A percentile compares a stretch with the other conserved stretches of the same genome.
phyloP scores from a whole-genome alignment of 495 filamentous ascomycete genomes.

The Xylaria grammica region DNA sequence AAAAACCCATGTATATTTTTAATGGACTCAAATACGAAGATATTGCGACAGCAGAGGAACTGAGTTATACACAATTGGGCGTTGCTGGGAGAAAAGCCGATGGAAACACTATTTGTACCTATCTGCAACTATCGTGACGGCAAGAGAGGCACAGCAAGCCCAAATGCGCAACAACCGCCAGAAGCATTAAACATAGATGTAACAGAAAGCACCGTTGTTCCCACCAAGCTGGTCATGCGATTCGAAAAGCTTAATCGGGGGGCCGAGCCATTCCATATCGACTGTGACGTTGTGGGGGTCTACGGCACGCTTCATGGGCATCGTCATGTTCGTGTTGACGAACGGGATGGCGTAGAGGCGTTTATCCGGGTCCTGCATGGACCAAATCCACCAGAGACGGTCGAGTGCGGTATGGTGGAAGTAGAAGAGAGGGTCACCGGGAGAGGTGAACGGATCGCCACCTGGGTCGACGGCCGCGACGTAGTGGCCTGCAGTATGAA shows the following conservation, averaged over 20 bases:
- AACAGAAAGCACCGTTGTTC: conserved; percentile 42
- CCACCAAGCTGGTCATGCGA: conserved; percentile 45
- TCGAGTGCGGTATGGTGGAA: conserved; percentile 64
- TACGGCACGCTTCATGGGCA: conserved; percentile 27
- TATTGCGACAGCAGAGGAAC: too few species aligned
- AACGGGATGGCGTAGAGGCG: conserved; percentile 34
- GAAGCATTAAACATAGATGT: conserved; percentile 40
- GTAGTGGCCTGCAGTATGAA: conserved; percentile 67
- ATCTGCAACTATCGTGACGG: background rate
- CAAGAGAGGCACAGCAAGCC: background rate
- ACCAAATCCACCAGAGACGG: conserved; percentile 64
- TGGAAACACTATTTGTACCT: background rate
- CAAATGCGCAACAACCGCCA: background rate
- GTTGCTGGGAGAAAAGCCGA: too few species aligned
- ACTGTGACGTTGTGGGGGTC: conserved; percentile 35
- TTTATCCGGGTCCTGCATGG: conserved; percentile 46
- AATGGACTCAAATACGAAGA: too few species aligned
- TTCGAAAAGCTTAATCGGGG: conserved; percentile 38
- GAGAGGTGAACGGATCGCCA: conserved; percentile 57
- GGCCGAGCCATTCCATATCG: conserved; percentile 43
- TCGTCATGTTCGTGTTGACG: conserved; percentile 28
- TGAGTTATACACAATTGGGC: too few species aligned
- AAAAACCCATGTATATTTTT: too few species aligned
- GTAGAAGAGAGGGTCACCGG: conserved; percentile 61
- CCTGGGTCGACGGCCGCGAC: conserved; percentile 65